These are phyloP conservation scores for Vigna hirtella DNA, from an alignment of 306 rosid genomes.

Conservation along the genomic window DNA sequence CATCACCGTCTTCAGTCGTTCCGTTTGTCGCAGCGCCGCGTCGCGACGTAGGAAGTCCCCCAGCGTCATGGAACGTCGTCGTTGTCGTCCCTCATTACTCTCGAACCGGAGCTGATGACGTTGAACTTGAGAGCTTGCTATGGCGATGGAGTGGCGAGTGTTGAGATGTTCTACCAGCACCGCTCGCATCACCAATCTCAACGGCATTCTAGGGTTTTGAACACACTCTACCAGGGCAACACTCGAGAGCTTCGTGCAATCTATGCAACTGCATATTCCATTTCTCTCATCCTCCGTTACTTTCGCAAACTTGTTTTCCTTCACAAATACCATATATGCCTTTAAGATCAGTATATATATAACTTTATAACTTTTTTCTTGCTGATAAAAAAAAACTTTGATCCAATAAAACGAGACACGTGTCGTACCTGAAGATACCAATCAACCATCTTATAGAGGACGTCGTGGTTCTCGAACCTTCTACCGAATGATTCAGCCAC, in stretches of 20 bases:
- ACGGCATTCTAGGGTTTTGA: constrained; percentile 72
- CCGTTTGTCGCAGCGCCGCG: constrained; percentile 48
- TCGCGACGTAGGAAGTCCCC: constrained; percentile 67
- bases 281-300: constrained; percentile 62
- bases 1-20: constrained; percentile 55
- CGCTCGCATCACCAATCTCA: constrained; percentile 71
- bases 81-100: not conserved
- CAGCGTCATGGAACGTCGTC: constrained; percentile 40
- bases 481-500: constrained; percentile 60
- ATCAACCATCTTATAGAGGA: constrained; percentile 60
- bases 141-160: constrained; percentile 60
- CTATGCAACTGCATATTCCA: constrained; percentile 62
- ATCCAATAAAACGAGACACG: not conserved
- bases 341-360: no score
- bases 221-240: constrained; percentile 57
- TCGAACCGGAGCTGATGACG: not conserved
- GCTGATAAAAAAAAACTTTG: not conserved
- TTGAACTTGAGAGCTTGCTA: constrained; percentile 17
- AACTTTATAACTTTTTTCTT: no score
- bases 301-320: constrained; percentile 57
- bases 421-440: constrained; percentile 61
- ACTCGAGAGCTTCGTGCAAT: constrained; percentile 67
- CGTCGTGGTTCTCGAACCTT: constrained; percentile 59
- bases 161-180: constrained; percentile 76
- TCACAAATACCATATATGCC: not conserved